phyloP scores from a whole-genome alignment of 169 alveolate species.

The Plasmodium coatneyi region DNA sequence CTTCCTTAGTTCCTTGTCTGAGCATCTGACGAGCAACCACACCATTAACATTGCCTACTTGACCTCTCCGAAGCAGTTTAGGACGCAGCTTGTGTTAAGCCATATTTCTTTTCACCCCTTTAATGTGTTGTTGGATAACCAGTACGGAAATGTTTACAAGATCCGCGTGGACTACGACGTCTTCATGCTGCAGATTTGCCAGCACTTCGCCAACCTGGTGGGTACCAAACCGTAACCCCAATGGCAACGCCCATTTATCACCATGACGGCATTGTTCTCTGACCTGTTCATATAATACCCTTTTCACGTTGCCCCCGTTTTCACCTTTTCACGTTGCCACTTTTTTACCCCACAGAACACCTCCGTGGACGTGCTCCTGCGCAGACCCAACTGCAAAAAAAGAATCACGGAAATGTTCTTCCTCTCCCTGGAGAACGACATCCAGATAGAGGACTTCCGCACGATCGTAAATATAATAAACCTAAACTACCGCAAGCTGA shows the following conservation, averaged over 20 bases:
- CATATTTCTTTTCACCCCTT: constrained; percentile 25
- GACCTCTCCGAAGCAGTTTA: constrained; percentile 41
- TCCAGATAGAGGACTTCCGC: constrained; percentile 43
- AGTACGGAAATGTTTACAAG: constrained; percentile 44
- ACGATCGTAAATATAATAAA: constrained; percentile 50
- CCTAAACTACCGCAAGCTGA: constrained; percentile 25
- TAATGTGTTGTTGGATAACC: constrained; percentile 29
- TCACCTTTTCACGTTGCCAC: background rate
- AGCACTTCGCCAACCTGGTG: constrained; percentile 67
- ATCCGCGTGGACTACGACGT: constrained; percentile 34
- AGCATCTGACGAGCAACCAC: background rate
- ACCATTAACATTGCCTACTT: constrained; percentile 41
- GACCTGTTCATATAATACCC: background rate
- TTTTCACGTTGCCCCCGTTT: background rate
- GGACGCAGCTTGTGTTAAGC: constrained; percentile 16
- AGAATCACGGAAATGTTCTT: constrained; percentile 63
- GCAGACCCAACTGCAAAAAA: constrained; percentile 63
- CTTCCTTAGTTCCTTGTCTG: background rate
- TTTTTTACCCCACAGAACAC: constrained; percentile 9
- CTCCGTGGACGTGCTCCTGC: constrained; percentile 56
- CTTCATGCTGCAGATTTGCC: constrained; percentile 66
- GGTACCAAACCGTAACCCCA: background rate
- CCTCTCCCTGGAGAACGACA: constrained; percentile 40
- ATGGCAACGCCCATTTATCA: background rate
- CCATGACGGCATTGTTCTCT: background rate